Evolutionary conservation across 345 rosid species (phyloP).

Genomic region (Jatropha curcas): DNA sequence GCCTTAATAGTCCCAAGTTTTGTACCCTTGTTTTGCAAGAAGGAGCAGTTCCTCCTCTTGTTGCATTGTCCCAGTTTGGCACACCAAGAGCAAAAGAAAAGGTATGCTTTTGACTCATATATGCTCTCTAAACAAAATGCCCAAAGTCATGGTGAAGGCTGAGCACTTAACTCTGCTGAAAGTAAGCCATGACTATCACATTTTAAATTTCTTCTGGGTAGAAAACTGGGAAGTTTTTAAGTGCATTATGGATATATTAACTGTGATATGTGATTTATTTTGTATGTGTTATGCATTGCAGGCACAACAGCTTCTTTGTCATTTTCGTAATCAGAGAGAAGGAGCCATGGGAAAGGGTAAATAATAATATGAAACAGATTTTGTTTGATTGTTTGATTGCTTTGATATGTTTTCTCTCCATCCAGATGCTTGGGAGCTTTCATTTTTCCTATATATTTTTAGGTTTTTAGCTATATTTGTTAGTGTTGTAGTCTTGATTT

Average conservation of each 20-base stretch:
- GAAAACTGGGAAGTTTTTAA: background rate
- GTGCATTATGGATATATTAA: background rate
- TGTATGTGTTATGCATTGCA: conserved; percentile 32
- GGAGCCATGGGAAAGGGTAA: conserved; percentile 58
- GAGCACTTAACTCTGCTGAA: background rate
- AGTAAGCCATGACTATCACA: background rate
- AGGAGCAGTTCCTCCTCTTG: conserved; percentile 96
- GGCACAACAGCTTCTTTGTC: conserved; percentile 96
- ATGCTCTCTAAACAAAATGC: background rate
- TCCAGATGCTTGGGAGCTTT: conserved; percentile 6
- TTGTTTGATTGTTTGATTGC: conserved; percentile 13
- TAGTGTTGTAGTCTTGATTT: conserved; percentile 19
- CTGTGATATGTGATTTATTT: conserved; percentile 21
- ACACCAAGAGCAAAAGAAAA: conserved; percentile 94
- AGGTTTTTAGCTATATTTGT: conserved; percentile 17
- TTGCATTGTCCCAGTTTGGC: conserved; percentile 89
- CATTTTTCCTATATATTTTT: conserved; percentile 12
- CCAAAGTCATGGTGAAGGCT: background rate
- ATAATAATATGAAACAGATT: conserved; percentile 35
- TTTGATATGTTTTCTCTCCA: conserved; percentile 16
- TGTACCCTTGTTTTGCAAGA: conserved; percentile 90
- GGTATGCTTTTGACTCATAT: conserved; percentile 41
- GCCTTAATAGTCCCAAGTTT: conserved; percentile 74
- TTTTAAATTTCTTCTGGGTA: background rate
- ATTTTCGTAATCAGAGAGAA: conserved; percentile 87